Base-by-base conservation (phyloP, 176 grass and related monocot genomes). In the Phoenix roebelenii region DNA sequence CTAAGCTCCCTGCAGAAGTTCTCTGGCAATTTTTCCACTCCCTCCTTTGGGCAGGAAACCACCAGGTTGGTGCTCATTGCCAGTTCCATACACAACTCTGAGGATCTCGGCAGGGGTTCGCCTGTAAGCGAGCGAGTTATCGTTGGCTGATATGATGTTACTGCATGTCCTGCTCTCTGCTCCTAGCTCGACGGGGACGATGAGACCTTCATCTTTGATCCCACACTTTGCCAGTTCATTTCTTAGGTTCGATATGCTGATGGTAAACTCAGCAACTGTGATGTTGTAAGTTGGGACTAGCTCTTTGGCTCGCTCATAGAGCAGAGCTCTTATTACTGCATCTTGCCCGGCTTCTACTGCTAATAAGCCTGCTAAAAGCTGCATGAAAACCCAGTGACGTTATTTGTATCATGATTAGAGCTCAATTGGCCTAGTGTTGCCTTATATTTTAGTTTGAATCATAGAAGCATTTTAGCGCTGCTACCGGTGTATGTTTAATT, bases 221-320 rank as follows among this genome's bases (percentile, higher is more conserved):
- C 90, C 90, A 55, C 90, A 89, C 61, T 16, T 62, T 0, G 72
- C 89, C 53, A 95, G 67, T 20, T 15, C 4, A 65, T 89, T 85
- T 0, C 89, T 58, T 68, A 85, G 57, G 12, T 68, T 61, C 0
- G 89, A 95, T 25, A 89, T 69, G 53, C 61, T 58, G 50, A 69
- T 61, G 4, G 89, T 95, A 72, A 95, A 75, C 58, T 89, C 85
- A 0, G 89, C 82, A 64, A 95, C 89, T 61, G 85, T 95, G 22
- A 77, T 18, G 48, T 84, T 7, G 78, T 95, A 89, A 4, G 78
- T 81, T 14, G 79, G 29, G 26, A 89, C 81, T 0, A 22, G 5
- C 53, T 82, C 72, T 23, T 66, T 4, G 18, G 3, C 44, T 10
- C 80, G 68, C 71, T 89, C 75, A 52, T 80, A 89, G 68, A 95